A percentile compares a stretch with the other conserved stretches of the same genome.
Evolutionary conservation across 805 yeast genomes (phyloP).

Genomic region (Schwanniomyces polymorphus): DNA sequence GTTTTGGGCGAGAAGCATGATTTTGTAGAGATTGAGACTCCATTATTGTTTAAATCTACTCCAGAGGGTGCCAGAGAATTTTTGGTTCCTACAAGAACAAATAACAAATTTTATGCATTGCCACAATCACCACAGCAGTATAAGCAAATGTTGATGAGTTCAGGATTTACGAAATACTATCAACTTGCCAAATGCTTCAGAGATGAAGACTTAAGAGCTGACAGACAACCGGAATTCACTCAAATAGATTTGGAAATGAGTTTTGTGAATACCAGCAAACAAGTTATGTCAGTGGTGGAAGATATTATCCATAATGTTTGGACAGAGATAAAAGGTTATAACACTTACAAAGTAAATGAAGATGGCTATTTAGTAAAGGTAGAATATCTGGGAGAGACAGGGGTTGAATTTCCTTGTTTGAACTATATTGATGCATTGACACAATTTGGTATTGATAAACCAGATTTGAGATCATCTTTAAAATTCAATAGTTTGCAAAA

Average conservation of each 20-base stretch:
- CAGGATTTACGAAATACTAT: slow-evolving; percentile 83
- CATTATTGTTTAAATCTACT: slow-evolving; percentile 88
- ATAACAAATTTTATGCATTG: slow-evolving; percentile 70
- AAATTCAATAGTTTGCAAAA: slow-evolving; percentile 49
- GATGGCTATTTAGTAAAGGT: slow-evolving; percentile 29
- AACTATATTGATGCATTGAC: slow-evolving; percentile 69
- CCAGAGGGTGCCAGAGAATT: slow-evolving; percentile 99
- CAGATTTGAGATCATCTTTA: slow-evolving; percentile 74
- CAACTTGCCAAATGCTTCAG: slow-evolving; percentile 94
- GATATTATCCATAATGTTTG: slow-evolving; percentile 55
- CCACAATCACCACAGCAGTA: slow-evolving; percentile 99
- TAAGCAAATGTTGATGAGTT: slow-evolving; percentile 91
- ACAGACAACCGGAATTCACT: slow-evolving; percentile 97
- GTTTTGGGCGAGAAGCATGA: slow-evolving; percentile 33
- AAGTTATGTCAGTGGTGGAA: slow-evolving; percentile 66
- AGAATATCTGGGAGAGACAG: slow-evolving; percentile 6
- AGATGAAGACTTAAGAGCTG: slow-evolving; percentile 92
- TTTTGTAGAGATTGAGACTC: slow-evolving; percentile 90
- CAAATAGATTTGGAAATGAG: slow-evolving; percentile 96
- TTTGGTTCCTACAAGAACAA: slow-evolving; percentile 81
- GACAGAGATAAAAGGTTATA: slow-evolving; percentile 43
- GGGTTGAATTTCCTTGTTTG: slow-evolving; percentile 37
- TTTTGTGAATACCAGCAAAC: slow-evolving; percentile 65
- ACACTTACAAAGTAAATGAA: slow-evolving; percentile 36
- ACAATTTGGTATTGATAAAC: slow-evolving; percentile 88